Evolutionary conservation across 129 eudicot species (phyloP).

Genomic region (Centrapalus pauciflorus): DNA sequence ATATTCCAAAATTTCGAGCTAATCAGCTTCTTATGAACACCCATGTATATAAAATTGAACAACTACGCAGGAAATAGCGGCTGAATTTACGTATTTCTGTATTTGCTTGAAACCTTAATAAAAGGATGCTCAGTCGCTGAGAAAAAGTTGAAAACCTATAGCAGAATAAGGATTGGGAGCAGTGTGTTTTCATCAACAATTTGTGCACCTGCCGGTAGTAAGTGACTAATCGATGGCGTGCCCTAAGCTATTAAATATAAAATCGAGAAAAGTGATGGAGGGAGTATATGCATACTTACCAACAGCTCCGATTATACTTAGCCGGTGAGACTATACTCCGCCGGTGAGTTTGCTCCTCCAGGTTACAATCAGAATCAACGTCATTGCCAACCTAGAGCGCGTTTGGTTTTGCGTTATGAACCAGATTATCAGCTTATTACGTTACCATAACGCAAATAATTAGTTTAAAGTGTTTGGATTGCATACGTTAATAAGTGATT

Average conservation of each 20-base stretch:
- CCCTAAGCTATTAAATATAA: background rate
- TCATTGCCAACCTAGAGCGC: too few species aligned
- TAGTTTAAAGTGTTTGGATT: too few species aligned
- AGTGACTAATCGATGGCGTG: background rate
- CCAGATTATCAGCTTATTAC: too few species aligned
- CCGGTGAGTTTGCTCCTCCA: slow-evolving; percentile 10
- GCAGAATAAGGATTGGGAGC: background rate
- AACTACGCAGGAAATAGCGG: background rate
- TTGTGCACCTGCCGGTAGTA: slow-evolving; percentile 1
- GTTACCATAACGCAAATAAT: too few species aligned
- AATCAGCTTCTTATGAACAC: background rate
- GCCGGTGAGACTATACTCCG: background rate
- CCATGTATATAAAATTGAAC: slow-evolving; percentile 5
- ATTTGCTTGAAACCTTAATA: background rate
- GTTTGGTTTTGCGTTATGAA: too few species aligned
- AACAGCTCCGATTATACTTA: slow-evolving; percentile 4
- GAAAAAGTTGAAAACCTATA: slow-evolving; percentile 2
- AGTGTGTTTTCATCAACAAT: background rate
- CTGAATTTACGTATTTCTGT: background rate
- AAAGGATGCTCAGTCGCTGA: background rate
- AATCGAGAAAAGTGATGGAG: background rate
- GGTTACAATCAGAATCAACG: background rate
- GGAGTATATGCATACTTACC: slow-evolving; percentile 4
- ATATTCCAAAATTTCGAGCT: background rate
- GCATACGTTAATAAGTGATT: too few species aligned